These are phyloP conservation scores for Amaranthus hypochondriacus DNA, from an alignment of 148 eudicot species.

Conservation along the genomic window DNA sequence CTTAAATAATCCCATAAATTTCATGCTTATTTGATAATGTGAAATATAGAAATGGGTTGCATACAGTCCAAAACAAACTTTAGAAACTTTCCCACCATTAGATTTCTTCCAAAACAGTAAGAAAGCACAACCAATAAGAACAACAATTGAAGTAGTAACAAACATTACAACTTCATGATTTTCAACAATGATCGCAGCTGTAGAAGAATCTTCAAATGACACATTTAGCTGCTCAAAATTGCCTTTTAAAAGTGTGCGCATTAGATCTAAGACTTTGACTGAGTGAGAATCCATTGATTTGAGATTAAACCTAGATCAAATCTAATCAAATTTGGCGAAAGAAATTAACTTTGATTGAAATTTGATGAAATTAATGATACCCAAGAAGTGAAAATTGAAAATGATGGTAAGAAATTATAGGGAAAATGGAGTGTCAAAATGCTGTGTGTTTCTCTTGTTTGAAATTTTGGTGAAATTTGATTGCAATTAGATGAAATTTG, in stretches of 20 bases:
- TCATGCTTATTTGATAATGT: too few relatives aligned
- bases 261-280: conserved; percentile 64
- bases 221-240: conserved; percentile 45
- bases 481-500: too few relatives aligned
- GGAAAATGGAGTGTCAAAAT: conserved; percentile 8
- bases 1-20: too few relatives aligned
- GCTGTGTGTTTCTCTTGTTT: background rate
- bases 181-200: conserved; percentile 45
- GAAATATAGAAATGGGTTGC: too few relatives aligned
- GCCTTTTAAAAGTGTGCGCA: conserved; percentile 50
- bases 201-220: conserved; percentile 33
- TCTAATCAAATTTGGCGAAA: background rate
- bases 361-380: background rate
- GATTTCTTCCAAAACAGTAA: too few relatives aligned
- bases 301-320: conserved; percentile 20
- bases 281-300: conserved; percentile 51
- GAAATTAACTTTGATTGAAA: too few relatives aligned
- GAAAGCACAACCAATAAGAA: too few relatives aligned
- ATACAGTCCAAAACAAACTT: conserved; percentile 6
- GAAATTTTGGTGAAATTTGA: background rate
- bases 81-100: too few relatives aligned
- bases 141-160: conserved; percentile 48
- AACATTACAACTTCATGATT: conserved; percentile 55
- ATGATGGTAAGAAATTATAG: background rate
- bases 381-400: conserved; percentile 12